These are phyloP conservation scores for Gossypium aridum DNA, from an alignment of 441 rosid species.

Conservation along the genomic window DNA sequence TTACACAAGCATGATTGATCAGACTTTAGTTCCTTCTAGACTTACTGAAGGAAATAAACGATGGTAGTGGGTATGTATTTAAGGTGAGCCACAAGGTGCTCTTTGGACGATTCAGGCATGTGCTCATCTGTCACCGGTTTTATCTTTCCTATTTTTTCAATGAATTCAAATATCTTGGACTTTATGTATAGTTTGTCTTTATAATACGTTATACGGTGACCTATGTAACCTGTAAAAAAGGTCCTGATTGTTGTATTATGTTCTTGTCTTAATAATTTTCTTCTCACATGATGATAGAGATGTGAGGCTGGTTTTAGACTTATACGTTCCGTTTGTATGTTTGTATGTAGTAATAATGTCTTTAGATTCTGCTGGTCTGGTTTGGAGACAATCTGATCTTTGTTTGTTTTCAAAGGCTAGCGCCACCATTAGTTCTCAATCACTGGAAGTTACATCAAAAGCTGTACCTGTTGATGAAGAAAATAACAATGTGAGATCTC, in stretches of 20 bases:
- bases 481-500: constrained; percentile 41
- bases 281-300: neutral
- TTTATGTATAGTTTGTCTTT: neutral
- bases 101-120: neutral
- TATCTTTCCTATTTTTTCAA: neutral
- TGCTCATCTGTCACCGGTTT: neutral
- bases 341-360: neutral
- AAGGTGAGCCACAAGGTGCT: neutral
- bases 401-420: constrained; percentile 29
- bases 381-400: constrained; percentile 18
- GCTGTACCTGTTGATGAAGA: constrained; percentile 44
- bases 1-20: neutral
- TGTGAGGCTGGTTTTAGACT: neutral
- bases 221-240: neutral
- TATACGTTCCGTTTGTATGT: neutral
- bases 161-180: neutral
- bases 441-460: constrained; percentile 53
- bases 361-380: neutral
- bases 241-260: neutral
- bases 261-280: neutral
- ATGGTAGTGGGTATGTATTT: neutral
- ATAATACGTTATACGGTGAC: neutral
- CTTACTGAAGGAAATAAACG: constrained; percentile 3
- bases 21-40: neutral
- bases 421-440: constrained; percentile 39